A percentile compares a stretch with the other conserved stretches of the same genome.
These are phyloP conservation scores for Setaria italica DNA, from an alignment of 202 grass and related monocot species.

Conservation along the genomic window DNA sequence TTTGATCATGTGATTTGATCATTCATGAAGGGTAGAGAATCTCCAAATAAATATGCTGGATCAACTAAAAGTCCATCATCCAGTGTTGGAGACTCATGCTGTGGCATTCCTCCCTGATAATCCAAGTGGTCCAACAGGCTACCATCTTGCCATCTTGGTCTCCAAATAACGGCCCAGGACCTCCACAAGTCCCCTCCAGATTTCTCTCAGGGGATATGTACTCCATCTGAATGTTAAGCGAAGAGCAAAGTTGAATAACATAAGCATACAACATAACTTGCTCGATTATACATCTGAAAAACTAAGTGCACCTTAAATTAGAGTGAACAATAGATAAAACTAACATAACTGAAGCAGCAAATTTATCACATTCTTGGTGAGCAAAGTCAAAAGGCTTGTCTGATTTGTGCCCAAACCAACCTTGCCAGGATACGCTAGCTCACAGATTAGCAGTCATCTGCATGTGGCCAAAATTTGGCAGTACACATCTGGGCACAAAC, in stretches of 20 bases:
- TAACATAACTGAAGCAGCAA: constrained; percentile 29
- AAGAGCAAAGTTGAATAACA: constrained; percentile 40
- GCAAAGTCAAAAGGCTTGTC: background rate
- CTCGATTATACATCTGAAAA: constrained; percentile 20
- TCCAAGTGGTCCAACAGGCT: constrained; percentile 61
- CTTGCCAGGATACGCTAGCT: background rate
- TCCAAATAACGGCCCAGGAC: constrained; percentile 50
- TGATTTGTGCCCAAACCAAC: background rate
- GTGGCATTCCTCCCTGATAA: constrained; percentile 50
- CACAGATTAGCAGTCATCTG: background rate
- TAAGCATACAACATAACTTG: constrained; percentile 25
- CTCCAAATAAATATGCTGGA: constrained; percentile 51
- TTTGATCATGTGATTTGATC: constrained; percentile 47
- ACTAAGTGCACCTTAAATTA: constrained; percentile 18
- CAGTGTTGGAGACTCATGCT: constrained; percentile 48
- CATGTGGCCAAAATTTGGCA: background rate
- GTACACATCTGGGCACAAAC: background rate
- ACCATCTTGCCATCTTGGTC: constrained; percentile 38
- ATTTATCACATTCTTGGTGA: background rate
- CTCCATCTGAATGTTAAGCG: constrained; percentile 54
- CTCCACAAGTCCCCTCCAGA: constrained; percentile 60
- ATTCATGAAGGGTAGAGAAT: constrained; percentile 57
- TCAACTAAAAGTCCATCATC: constrained; percentile 56
- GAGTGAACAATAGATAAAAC: constrained; percentile 3
- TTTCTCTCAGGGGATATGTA: constrained; percentile 65